Evolutionary conservation across 441 rosid genomes (phyloP).

Genomic region (Pelargonium fulgidum): DNA sequence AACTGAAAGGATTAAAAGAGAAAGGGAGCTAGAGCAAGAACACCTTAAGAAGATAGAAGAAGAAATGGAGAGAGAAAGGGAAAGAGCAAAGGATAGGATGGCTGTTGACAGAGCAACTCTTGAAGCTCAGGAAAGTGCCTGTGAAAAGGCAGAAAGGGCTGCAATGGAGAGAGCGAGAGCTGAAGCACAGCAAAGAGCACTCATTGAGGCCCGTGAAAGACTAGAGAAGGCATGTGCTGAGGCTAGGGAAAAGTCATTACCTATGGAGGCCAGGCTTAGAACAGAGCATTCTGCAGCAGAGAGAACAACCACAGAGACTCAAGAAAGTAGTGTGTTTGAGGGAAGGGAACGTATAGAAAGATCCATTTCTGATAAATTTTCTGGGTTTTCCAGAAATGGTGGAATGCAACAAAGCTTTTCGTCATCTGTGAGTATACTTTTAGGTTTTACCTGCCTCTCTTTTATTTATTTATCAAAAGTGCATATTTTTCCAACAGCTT

Average conservation of each 20-base stretch:
- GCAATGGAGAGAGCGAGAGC: slow-evolving; percentile 58
- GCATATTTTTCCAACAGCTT: not conserved
- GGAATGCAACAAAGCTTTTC: slow-evolving; percentile 39
- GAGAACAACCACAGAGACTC: slow-evolving; percentile 81
- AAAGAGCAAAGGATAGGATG: slow-evolving; percentile 92
- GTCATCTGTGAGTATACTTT: slow-evolving; percentile 37
- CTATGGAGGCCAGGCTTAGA: slow-evolving; percentile 55
- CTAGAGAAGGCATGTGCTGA: slow-evolving; percentile 56
- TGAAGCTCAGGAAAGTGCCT: slow-evolving; percentile 49
- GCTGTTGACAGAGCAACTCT: slow-evolving; percentile 55
- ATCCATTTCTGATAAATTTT: slow-evolving; percentile 57
- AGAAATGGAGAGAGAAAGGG: slow-evolving; percentile 85
- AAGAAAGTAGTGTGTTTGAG: slow-evolving; percentile 66
- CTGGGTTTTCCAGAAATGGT: slow-evolving; percentile 42
- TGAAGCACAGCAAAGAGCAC: slow-evolving; percentile 54
- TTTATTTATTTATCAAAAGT: not conserved
- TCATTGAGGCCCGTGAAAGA: slow-evolving; percentile 81
- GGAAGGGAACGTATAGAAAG: slow-evolving; percentile 56
- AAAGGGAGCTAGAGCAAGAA: slow-evolving; percentile 54
- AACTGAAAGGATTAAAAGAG: slow-evolving; percentile 49
- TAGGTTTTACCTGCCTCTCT: not conserved
- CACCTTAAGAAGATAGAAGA: slow-evolving; percentile 53
- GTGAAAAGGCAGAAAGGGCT: slow-evolving; percentile 50
- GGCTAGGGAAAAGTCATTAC: too few species aligned
- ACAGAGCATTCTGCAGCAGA: slow-evolving; percentile 85